A percentile compares a stretch with the other conserved stretches of the same genome.
phyloP scores from a whole-genome alignment of 1,139 yeast species.

The Protomyces inouyei region DNA sequence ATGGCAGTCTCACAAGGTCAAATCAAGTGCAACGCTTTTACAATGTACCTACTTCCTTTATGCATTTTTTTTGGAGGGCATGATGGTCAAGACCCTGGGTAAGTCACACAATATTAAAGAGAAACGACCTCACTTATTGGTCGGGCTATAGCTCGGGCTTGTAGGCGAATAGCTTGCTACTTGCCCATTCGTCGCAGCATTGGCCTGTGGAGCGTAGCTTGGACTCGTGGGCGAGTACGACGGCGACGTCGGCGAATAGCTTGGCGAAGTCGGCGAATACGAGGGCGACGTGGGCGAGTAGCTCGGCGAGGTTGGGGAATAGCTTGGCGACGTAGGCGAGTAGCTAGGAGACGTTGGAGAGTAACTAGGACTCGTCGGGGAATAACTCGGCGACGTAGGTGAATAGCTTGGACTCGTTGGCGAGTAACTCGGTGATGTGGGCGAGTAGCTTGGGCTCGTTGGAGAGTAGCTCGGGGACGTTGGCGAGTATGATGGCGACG shows the following conservation, averaged over 20 bases:
- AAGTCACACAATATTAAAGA: not conserved
- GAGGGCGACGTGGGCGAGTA: conserved; percentile 73
- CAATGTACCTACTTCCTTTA: not conserved
- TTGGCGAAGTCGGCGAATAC: conserved; percentile 67
- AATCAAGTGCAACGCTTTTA: not conserved
- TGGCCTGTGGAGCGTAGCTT: conserved; percentile 50
- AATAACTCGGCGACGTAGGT: conserved; percentile 71
- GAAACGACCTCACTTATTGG: not conserved
- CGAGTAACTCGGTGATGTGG: conserved; percentile 58
- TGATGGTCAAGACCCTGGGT: too few species aligned
- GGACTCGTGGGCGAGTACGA: conserved; percentile 72
- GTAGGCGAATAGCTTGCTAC: conserved; percentile 49
- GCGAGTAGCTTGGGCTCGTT: conserved; percentile 54
- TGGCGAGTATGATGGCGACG: conserved; percentile 66
- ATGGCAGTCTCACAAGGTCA: too few species aligned
- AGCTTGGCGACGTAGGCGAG: conserved; percentile 65
- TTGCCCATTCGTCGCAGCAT: not conserved
- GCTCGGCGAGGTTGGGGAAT: conserved; percentile 67
- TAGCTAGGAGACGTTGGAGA: conserved; percentile 55
- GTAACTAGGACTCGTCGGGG: conserved; percentile 34
- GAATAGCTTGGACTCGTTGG: conserved; percentile 59
- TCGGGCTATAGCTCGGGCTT: conserved; percentile 50
- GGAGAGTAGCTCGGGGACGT: conserved; percentile 57
- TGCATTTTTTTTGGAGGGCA: not conserved
- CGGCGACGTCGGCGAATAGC: conserved; percentile 73